Base-by-base conservation (phyloP, 306 rosid genomes). In the Vigna reflexopilosa region DNA sequence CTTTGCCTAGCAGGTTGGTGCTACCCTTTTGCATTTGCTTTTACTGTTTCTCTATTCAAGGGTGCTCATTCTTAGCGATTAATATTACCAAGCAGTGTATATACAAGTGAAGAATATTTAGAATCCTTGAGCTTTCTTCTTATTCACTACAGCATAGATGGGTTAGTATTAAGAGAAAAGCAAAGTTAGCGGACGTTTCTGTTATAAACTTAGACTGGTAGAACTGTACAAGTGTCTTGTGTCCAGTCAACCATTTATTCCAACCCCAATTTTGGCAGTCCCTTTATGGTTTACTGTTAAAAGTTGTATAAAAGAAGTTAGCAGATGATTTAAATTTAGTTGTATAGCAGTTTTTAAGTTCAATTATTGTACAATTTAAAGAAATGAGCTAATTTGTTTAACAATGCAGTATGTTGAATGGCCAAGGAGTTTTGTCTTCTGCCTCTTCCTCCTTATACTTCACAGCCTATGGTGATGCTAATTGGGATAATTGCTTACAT, bases 61-160 rank as follows among this genome's bases (percentile, higher is more conserved):
- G 67, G 20, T 44, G 68, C 30, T 77, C 9, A 2, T 4, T 47
- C 70, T 30, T 34, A 20, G 77, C 63, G 22, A 34, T 45, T 34
- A 32, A 48, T 70, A 49, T 9, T 67, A 16, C 32, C 2, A 28
- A 70, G 77, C 77, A 30, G 28, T 58, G 56, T 38, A 71, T 38
- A 38, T 70, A 59, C 24, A 20, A 50, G 61, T 17, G 44, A 78
- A 61, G 62, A 78, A 16, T 20, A 47, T 77, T 77, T 67, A 63
- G 63, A 48, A 48, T 44, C 32, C 40, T 5, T 70, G 19, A 59
- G 22, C 54, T 44, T 26, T 26, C 26, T 62, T 72, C 70, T 48
- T 67, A 42, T 54, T 42, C n/a, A 28, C 32, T 30, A n/a, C 12
- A 58, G 40, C 64, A 13, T 22, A 48, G 28, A 26, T 55, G 67